Percentiles rank a stretch among this genome's conserved stretches.
These are phyloP conservation scores for Annulohypoxylon moriforme DNA, from an alignment of 495 filamentous ascomycete species.

Conservation along the genomic window DNA sequence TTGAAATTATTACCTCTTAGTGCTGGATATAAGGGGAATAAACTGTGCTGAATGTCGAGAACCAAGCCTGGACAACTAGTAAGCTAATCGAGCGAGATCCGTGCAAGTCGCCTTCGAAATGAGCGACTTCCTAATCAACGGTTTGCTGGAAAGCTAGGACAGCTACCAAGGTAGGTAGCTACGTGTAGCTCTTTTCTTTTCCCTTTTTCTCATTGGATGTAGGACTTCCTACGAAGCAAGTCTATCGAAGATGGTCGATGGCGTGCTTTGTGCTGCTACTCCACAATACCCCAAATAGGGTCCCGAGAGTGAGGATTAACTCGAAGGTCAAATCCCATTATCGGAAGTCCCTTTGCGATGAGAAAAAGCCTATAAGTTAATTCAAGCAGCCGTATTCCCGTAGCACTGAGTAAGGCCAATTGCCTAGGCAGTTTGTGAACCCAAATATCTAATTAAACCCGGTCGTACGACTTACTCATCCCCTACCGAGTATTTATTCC, in stretches of 20 bases:
- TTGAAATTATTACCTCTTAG: neutral
- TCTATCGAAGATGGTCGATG: slow-evolving; percentile 31
- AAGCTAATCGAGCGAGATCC: neutral
- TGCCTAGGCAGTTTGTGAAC: neutral
- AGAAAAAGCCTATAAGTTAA: slow-evolving; percentile 19
- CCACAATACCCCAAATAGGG: slow-evolving; percentile 31
- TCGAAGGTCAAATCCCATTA: slow-evolving; percentile 16
- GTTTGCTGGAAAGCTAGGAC: slow-evolving; percentile 6
- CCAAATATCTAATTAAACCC: slow-evolving; percentile 18
- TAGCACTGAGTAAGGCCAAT: slow-evolving; percentile 14
- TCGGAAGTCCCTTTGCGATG: slow-evolving; percentile 21
- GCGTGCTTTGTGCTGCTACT: slow-evolving; percentile 35
- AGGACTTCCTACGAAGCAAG: slow-evolving; percentile 13
- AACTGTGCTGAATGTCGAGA: neutral
- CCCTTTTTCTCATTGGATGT: slow-evolving; percentile 6
- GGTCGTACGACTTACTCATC: slow-evolving; percentile 5
- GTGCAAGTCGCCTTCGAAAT: neutral
- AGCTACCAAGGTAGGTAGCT: neutral
- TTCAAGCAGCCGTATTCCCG: slow-evolving; percentile 14
- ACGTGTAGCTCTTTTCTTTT: slow-evolving; percentile 1
- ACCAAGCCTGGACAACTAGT: neutral
- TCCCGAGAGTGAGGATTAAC: slow-evolving; percentile 18
- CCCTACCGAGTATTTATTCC: neutral
- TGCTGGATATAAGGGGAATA: neutral
- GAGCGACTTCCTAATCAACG: neutral